These are phyloP conservation scores for Didymella glomerata DNA, from an alignment of 2,329 filamentous ascomycete genomes.

Conservation along the genomic window DNA sequence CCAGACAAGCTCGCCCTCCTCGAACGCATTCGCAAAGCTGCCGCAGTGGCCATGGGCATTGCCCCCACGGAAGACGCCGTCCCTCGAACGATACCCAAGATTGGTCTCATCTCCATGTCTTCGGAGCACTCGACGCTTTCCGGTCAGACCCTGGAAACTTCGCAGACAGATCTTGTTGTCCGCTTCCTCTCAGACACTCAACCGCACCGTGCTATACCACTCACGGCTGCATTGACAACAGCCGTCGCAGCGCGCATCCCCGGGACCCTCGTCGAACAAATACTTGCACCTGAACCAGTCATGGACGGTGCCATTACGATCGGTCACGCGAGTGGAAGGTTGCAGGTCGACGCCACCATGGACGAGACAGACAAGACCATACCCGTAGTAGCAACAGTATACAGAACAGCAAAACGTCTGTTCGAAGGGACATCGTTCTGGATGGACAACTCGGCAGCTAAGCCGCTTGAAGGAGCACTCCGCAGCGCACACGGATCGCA, in stretches of 20 bases:
- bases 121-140: slow-evolving; percentile 52
- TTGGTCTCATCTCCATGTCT: slow-evolving; percentile 62
- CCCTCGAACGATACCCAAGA: slow-evolving; percentile 69
- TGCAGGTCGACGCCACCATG: slow-evolving; percentile 50
- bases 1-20: slow-evolving; percentile 60
- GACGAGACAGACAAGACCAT: slow-evolving; percentile 33
- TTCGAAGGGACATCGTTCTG: slow-evolving; percentile 48
- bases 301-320: slow-evolving; percentile 48
- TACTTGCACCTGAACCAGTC: slow-evolving; percentile 37
- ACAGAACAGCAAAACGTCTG: slow-evolving; percentile 49
- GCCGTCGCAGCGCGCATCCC: slow-evolving; percentile 52
- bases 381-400: slow-evolving; percentile 44
- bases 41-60: slow-evolving; percentile 69
- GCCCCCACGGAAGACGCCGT: slow-evolving; percentile 55
- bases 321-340: slow-evolving; percentile 50
- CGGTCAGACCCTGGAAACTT: slow-evolving; percentile 45
- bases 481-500: slow-evolving; percentile 14
- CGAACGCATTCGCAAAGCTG: slow-evolving; percentile 66
- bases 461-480: neutral
- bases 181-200: slow-evolving; percentile 57
- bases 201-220: slow-evolving; percentile 55
- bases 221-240: slow-evolving; percentile 55
- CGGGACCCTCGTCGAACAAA: slow-evolving; percentile 49
- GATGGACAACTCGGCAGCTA: slow-evolving; percentile 19
- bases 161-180: slow-evolving; percentile 52